Evolutionary conservation across 495 filamentous ascomycete genomes (phyloP).

Genomic region (Aspergillus heteromorphus): DNA sequence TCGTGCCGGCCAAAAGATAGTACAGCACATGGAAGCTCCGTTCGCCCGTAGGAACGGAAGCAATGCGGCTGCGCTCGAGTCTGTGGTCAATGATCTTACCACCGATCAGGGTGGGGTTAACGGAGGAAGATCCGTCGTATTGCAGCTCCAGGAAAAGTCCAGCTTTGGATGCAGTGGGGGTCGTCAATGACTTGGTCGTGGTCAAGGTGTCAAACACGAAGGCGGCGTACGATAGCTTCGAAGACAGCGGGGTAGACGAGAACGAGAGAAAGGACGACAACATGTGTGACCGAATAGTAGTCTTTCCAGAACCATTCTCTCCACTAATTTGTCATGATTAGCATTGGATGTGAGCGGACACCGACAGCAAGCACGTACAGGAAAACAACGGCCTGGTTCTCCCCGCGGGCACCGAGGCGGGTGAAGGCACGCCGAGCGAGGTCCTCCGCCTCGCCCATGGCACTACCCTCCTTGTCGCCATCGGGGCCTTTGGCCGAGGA

Average conservation of each 20-base stretch:
- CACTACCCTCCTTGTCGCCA: slow-evolving; percentile 80
- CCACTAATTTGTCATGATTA: slow-evolving; percentile 50
- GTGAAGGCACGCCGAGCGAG: slow-evolving; percentile 79
- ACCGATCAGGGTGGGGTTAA: slow-evolving; percentile 78
- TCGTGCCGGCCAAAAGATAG: slow-evolving; percentile 90
- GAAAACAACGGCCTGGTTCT: slow-evolving; percentile 90
- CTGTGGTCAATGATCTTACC: slow-evolving; percentile 92
- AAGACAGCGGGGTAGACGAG: slow-evolving; percentile 85
- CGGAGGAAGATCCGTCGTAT: slow-evolving; percentile 81
- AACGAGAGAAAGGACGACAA: slow-evolving; percentile 77
- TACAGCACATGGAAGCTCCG: slow-evolving; percentile 95
- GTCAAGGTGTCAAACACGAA: slow-evolving; percentile 95
- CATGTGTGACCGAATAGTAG: slow-evolving; percentile 83
- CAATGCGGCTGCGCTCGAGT: slow-evolving; percentile 82
- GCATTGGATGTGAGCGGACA: neutral
- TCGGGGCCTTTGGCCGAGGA: slow-evolving; percentile 81
- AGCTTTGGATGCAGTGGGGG: slow-evolving; percentile 89
- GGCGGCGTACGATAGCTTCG: slow-evolving; percentile 85
- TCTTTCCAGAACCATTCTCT: slow-evolving; percentile 94
- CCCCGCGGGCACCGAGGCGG: slow-evolving; percentile 78
- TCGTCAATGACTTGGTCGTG: slow-evolving; percentile 95
- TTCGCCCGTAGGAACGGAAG: slow-evolving; percentile 88
- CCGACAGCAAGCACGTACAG: slow-evolving; percentile 52
- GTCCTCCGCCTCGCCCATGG: slow-evolving; percentile 82
- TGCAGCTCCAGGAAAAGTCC: slow-evolving; percentile 94